phyloP scores from a whole-genome alignment of 306 rosid genomes.

The Cucurbita pepo region DNA sequence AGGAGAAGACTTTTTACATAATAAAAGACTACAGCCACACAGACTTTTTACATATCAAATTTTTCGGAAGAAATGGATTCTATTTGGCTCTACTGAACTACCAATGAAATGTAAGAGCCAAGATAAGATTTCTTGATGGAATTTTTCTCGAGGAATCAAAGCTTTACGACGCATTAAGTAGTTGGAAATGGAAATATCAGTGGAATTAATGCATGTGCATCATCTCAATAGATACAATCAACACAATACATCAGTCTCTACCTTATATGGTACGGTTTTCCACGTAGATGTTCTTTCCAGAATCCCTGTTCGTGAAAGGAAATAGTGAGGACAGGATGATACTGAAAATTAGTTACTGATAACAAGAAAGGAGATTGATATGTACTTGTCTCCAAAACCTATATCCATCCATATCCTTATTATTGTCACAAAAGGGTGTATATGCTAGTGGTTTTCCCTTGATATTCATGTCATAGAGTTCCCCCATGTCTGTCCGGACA shows the following conservation, averaged over 20 bases:
- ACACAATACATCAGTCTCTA: background rate
- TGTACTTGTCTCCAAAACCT: slow-evolving; percentile 97
- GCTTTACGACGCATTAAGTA: background rate
- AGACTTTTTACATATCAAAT: background rate
- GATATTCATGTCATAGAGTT: slow-evolving; percentile 91
- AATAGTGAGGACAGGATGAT: background rate
- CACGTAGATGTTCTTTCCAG: slow-evolving; percentile 96
- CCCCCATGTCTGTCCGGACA: slow-evolving; percentile 97
- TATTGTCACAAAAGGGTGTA: slow-evolving; percentile 96
- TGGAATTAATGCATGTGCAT: background rate
- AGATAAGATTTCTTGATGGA: background rate
- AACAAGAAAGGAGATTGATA: slow-evolving; percentile 2
- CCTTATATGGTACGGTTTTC: slow-evolving; percentile 91
- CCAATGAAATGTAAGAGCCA: background rate
- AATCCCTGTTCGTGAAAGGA: slow-evolving; percentile 50
- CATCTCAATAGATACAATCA: background rate
- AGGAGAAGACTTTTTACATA: background rate
- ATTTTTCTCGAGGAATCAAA: background rate
- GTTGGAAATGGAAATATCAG: background rate
- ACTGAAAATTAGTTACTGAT: background rate
- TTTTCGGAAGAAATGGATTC: background rate
- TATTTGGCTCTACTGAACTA: background rate
- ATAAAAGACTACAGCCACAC: background rate
- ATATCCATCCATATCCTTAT: slow-evolving; percentile 96
- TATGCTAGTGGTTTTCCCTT: slow-evolving; percentile 90